Conservation (phyloP, 2,329 filamentous ascomycete genomes). For the Fusarium poae region DNA sequence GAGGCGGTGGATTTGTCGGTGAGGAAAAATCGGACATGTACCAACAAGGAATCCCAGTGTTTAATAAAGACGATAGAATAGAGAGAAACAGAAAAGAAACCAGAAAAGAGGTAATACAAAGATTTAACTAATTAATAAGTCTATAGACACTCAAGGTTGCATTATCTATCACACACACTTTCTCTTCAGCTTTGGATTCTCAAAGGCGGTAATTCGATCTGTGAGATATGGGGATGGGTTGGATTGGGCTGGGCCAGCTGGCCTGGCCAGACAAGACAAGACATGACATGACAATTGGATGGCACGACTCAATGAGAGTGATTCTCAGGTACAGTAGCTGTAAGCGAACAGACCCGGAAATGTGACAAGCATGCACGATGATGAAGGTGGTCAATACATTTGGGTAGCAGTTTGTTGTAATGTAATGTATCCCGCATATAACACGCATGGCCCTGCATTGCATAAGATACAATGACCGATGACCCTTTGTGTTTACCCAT, state of each 20-base stretch:
- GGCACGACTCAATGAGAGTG: constrained; percentile 3
- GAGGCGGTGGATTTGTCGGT: constrained; percentile 46
- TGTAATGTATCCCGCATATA: constrained; percentile 20
- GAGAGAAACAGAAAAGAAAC: neutral
- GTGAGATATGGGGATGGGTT: constrained; percentile 9
- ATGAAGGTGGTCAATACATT: constrained; percentile 25
- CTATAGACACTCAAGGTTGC: neutral
- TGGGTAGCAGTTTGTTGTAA: constrained; percentile 1
- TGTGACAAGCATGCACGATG: constrained; percentile 44
- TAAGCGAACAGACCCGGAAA: constrained; percentile 29
- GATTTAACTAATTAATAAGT: constrained; percentile 1
- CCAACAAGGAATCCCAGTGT: constrained; percentile 35
- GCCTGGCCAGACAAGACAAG: no score
- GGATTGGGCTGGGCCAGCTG: constrained; percentile 16
- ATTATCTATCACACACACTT: constrained; percentile 16
- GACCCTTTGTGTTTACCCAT: neutral
- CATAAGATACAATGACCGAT: neutral
- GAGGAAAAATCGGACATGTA: constrained; percentile 34
- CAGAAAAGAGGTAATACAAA: constrained; percentile 7
- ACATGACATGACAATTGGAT: constrained; percentile 2
- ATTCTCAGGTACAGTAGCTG: constrained; percentile 42
- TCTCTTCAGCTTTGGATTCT: constrained; percentile 8
- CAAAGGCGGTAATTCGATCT: constrained; percentile 28
- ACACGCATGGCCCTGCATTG: constrained; percentile 23
- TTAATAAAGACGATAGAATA: neutral